Evolutionary conservation across 768 basidiomycete species (phyloP), one percentile per base, ranked within the genome.

Genomic region (Calocera cornea): DNA sequence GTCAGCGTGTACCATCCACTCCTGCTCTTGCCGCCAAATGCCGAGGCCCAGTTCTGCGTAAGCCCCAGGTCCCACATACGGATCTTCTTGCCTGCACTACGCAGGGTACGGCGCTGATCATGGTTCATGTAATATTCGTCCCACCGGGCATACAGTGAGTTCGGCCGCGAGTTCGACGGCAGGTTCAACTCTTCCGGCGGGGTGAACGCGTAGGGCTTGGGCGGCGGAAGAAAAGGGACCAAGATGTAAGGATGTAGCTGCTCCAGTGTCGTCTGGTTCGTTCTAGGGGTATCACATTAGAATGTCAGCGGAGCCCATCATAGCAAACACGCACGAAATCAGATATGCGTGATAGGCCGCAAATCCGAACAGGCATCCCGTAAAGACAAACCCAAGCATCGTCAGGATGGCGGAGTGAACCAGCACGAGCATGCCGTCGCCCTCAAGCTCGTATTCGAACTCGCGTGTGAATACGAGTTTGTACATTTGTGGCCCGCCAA

Each of bases 41-140:
- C 54, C 8, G 54, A 60, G 16, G 10, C 10, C 54, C 54, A 60
- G 27, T 60, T 60, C 54, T 60, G 14, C 27, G 7, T 27, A 16
- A 60, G 31, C 14, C 54, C 54, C 16, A 60, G 27, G 31, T 60
- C 54, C 27, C 31, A 60, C 54, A 60, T 60, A 2, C 54, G 54
- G 24, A 60, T 60, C 31, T 33, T 60, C 54, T 60, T 60, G 7
- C 54, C 54, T 2, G 54, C 54, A 60, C 54, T 60, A 10, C 54
- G 24, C 5, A 60, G 54, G 14, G 54, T 33, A 3, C 54, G 54
- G 10, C 54, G 54, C 31, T 60, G 54, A 19, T 60, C 54, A 19
- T 60, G 54, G 31, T 60, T 60, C 54, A 60, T 60, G 54, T 60
- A 60, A 27, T 60, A 60, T 19, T 60, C 54, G 31, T 60, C 54